Conservation (phyloP, 495 filamentous ascomycete genomes). For the Pseudoneurospora amorphoporcata region DNA sequence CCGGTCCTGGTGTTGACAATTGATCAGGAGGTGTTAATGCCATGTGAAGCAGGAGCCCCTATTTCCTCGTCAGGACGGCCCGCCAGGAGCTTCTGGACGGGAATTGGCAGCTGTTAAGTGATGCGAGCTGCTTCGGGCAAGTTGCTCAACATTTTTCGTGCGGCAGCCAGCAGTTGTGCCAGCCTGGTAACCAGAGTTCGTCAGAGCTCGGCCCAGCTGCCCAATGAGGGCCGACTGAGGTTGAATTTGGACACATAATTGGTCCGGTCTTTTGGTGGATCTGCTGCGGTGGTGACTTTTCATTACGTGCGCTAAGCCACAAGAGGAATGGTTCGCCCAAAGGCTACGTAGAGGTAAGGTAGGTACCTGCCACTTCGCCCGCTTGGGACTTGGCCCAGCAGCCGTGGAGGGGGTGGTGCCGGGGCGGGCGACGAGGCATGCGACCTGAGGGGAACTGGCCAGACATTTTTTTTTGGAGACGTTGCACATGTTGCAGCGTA, state of each 20-base stretch:
- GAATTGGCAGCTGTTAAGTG: neutral
- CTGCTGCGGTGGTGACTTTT: neutral
- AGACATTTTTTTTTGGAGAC: neutral
- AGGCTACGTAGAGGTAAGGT: no score
- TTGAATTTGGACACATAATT: neutral
- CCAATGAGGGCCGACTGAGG: neutral
- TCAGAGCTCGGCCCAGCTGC: neutral
- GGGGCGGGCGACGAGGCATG: neutral
- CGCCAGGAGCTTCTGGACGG: neutral
- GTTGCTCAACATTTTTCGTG: neutral
- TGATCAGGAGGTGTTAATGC: neutral
- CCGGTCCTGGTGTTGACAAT: neutral
- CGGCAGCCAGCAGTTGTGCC: neutral
- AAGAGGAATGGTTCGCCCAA: neutral
- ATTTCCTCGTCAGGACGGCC: neutral
- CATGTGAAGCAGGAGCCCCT: neutral
- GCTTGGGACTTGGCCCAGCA: neutral
- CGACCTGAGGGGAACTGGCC: neutral
- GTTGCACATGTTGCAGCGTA: neutral
- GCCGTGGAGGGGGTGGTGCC: neutral
- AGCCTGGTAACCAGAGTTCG: neutral
- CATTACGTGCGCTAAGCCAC: neutral
- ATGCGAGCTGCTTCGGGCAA: neutral
- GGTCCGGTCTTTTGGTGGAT: neutral
- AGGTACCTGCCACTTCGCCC: neutral